Conservation (phyloP, 306 rosid genomes). For the Fragaria iinumae region DNA sequence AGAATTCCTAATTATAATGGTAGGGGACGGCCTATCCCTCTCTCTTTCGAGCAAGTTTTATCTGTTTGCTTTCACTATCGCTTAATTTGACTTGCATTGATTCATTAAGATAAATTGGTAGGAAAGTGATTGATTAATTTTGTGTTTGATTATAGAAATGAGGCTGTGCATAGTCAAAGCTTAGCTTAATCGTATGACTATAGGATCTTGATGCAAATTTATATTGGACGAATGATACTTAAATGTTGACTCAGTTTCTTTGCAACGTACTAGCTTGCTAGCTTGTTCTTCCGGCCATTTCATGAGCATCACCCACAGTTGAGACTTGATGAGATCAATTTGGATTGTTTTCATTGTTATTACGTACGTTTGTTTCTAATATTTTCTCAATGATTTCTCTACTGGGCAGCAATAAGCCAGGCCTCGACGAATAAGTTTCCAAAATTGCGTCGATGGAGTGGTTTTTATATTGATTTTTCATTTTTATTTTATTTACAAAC, state of each 20-base stretch:
- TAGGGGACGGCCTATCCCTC: constrained; percentile 36
- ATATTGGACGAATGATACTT: background rate
- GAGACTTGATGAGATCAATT: background rate
- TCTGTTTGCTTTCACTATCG: constrained; percentile 54
- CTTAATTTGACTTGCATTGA: constrained; percentile 37
- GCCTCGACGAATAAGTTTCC: no score
- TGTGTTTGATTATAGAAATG: background rate
- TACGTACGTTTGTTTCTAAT: background rate
- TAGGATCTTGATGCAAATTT: background rate
- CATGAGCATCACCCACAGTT: background rate
- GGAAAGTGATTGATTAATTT: constrained; percentile 22
- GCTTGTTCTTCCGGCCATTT: background rate
- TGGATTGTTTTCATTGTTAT: background rate
- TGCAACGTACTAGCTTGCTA: background rate
- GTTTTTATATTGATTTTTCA: no score
- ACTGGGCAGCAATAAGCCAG: no score
- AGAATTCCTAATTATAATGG: constrained; percentile 4
- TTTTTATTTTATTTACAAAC: no score
- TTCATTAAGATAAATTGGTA: constrained; percentile 6
- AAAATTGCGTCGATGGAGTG: no score
- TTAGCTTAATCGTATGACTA: constrained; percentile 1
- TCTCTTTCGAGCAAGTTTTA: background rate
- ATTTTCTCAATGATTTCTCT: no score
- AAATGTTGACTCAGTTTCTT: background rate
- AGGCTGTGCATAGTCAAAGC: background rate